Evolutionary conservation across 139 green algal genomes (phyloP).

Genomic region (Chloropicon primus): DNA sequence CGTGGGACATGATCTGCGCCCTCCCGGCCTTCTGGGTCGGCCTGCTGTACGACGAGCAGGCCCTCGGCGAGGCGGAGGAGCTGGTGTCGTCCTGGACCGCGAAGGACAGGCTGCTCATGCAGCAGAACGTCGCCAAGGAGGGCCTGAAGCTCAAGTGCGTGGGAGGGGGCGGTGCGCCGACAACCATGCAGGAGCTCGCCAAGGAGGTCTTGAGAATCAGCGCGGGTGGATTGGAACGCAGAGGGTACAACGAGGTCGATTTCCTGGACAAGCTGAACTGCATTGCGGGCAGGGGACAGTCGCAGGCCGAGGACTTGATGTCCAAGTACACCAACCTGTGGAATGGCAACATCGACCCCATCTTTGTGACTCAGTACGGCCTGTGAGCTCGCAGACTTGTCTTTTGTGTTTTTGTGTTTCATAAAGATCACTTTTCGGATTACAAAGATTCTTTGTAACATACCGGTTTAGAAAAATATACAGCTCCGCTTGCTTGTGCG

Average conservation of each 20-base stretch:
- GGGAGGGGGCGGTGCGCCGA: constrained; percentile 46
- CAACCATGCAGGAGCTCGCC: constrained; percentile 71
- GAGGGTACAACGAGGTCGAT: constrained; percentile 57
- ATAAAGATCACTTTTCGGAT: no score
- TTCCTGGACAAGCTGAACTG: background rate
- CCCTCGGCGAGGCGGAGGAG: constrained; percentile 19
- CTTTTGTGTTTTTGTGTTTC: no score
- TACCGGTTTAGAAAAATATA: no score
- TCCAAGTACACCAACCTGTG: background rate
- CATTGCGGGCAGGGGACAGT: background rate
- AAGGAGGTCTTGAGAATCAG: constrained; percentile 53
- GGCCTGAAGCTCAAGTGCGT: constrained; percentile 11
- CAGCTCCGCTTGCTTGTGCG: no score
- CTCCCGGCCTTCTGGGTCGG: constrained; percentile 64
- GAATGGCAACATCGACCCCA: background rate
- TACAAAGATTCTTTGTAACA: no score
- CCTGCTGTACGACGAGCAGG: constrained; percentile 76
- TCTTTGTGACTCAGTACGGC: background rate
- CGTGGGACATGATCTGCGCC: constrained; percentile 78
- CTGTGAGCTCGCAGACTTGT: background rate
- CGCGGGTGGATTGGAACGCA: constrained; percentile 55
- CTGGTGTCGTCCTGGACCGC: constrained; percentile 68
- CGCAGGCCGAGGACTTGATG: background rate
- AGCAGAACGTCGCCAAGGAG: constrained; percentile 29
- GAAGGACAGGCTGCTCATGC: constrained; percentile 62